Percentiles rank a stretch among this genome's conserved stretches.
phyloP scores from a whole-genome alignment of 2,329 filamentous ascomycete species.

The Aspergillus arachidicola region DNA sequence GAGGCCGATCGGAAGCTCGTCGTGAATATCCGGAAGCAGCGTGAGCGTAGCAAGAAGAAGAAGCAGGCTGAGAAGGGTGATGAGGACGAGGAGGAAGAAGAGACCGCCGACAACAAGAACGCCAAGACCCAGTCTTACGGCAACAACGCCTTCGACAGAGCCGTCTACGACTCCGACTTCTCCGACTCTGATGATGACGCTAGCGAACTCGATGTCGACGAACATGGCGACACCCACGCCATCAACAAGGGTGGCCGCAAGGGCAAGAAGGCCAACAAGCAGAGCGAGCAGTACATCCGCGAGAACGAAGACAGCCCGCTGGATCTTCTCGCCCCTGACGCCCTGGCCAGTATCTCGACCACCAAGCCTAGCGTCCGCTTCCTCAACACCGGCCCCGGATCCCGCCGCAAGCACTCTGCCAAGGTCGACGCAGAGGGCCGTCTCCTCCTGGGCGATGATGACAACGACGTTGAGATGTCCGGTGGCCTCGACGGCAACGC shows the following conservation, averaged over 20 bases:
- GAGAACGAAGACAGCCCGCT: conserved; percentile 94
- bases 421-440: conserved; percentile 49
- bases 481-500: conserved; percentile 44
- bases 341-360: conserved; percentile 88
- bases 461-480: conserved; percentile 46
- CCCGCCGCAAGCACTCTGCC: conserved; percentile 43
- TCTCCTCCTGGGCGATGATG: conserved; percentile 43
- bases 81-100: conserved; percentile 59
- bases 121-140: conserved; percentile 40
- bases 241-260: conserved; percentile 48
- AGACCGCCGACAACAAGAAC: conserved; percentile 46
- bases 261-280: conserved; percentile 50
- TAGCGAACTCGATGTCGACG: conserved; percentile 46
- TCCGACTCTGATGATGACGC: conserved; percentile 74
- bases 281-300: conserved; percentile 74
- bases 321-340: conserved; percentile 85
- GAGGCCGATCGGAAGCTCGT: conserved; percentile 88
- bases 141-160: conserved; percentile 27
- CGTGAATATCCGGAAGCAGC: conserved; percentile 91
- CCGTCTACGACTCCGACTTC: conserved; percentile 80
- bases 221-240: conserved; percentile 35
- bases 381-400: conserved; percentile 42
- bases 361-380: conserved; percentile 70
- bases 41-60: conserved; percentile 87
- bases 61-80: conserved; percentile 68